phyloP scores from a whole-genome alignment of 768 basidiomycete genomes.

The Termitomyces sp. region DNA sequence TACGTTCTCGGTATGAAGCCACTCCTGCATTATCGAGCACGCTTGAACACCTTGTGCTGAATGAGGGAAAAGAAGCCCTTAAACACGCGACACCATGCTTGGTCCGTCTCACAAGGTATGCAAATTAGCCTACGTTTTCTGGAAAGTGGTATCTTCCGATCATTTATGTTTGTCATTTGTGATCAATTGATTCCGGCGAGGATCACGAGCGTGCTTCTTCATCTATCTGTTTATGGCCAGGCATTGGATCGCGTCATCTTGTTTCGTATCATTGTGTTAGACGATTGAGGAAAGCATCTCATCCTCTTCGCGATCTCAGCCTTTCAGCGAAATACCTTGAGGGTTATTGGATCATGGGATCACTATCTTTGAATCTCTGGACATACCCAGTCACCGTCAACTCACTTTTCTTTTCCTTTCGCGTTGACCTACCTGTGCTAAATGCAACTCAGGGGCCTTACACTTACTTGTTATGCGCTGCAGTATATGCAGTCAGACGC shows the following conservation, averaged over 20 bases:
- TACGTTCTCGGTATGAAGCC: conserved; percentile 49
- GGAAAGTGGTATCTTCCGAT: not conserved
- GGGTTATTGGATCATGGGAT: too few species aligned
- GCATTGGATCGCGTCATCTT: not conserved
- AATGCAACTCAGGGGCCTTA: conserved; percentile 44
- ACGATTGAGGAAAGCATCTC: too few species aligned
- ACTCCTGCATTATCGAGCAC: conserved; percentile 41
- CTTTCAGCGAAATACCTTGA: not conserved
- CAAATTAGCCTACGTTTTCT: conserved; percentile 4
- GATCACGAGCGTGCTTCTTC: not conserved
- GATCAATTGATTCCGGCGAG: not conserved
- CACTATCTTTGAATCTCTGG: not conserved
- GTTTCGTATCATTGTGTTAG: too few species aligned
- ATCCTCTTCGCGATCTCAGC: not conserved
- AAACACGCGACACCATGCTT: conserved; percentile 56
- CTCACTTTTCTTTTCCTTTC: not conserved
- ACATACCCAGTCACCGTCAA: not conserved
- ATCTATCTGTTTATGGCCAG: not conserved
- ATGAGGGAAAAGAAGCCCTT: conserved; percentile 36
- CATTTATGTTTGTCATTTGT: not conserved
- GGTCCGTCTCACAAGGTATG: conserved; percentile 61
- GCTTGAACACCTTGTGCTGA: conserved; percentile 53
- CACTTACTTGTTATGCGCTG: conserved; percentile 63
- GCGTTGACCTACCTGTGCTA: not conserved
- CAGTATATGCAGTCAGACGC: conserved; percentile 57